Evolutionary conservation across 768 basidiomycete genomes (phyloP), one percentile per base, ranked within the genome.

Genomic region (Dentipellis sp.): DNA sequence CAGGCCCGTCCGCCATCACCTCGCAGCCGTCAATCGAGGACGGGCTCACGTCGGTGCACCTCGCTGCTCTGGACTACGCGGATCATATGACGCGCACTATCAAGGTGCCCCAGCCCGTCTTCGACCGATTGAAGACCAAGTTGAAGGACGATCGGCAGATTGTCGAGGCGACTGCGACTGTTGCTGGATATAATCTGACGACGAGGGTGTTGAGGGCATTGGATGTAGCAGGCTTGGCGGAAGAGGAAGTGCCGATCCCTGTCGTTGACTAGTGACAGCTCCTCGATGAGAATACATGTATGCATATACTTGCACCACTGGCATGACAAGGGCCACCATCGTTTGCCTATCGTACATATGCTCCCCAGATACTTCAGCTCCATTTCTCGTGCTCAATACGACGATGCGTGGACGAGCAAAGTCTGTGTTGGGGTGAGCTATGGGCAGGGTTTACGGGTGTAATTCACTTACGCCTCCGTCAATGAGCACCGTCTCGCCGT

Each of bases 401-500:
- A 53, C 1, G 53, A 53, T n/a, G 53, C 38, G 23, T 53, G 53
- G 5, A 37, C 19, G 14, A 53, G 40, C 53, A 53, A 29, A n/a
- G 42, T 53, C 22, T 53, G 17, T 16, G 29, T 29, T 3, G 29
- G 29, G 29, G 29, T 29, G 29, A 29, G 4, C 4, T 4, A 14
- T 37, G 11, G 34, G 53, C 21, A 35, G 34, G 36, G 34, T 64
- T 10, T 11, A 42, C 11, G 23, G 12, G 14, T 50, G 48, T n/a
- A 29, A 45, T 42, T 21, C 45, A 74, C 76, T 63, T 64, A 78
- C 75, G 10, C 77, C 75, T 29, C 77, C 77, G 57, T 78, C 77
- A 50, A 78, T 74, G 38, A 77, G 58, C 5, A 78, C 75, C 12
- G 75, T 77, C 63, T 77, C 76, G 1, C 40, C 75, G 53, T 75